Conservation (phyloP, 192 early-diverging fungal species). For the Podila epicladia region DNA sequence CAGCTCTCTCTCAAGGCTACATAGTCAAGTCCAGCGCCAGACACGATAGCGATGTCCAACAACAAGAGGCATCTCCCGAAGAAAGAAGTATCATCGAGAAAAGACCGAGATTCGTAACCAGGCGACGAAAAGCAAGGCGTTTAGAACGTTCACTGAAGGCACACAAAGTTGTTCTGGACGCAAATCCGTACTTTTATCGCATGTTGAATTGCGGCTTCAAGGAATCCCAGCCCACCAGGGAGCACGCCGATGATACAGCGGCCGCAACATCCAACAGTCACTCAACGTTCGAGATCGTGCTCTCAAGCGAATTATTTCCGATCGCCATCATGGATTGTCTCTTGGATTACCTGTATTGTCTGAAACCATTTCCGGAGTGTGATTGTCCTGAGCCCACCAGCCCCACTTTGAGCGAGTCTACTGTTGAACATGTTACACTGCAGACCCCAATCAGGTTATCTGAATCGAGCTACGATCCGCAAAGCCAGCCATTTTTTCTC, state of each 20-base stretch:
- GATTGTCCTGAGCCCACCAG: not conserved
- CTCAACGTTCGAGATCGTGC: conserved; percentile 6
- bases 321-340: conserved; percentile 27
- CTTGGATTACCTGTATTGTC: conserved; percentile 34
- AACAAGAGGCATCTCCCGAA: no score
- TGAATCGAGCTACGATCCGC: not conserved
- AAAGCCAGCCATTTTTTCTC: not conserved
- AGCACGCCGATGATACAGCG: not conserved
- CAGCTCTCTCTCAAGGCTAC: no score
- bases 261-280: not conserved
- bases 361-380: conserved; percentile 4
- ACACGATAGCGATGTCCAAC: no score
- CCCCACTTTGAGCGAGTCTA: not conserved
- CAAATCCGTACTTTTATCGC: conserved; percentile 21
- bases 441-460: not conserved
- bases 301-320: conserved; percentile 32
- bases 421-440: not conserved
- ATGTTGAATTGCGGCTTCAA: conserved; percentile 30
- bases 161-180: conserved; percentile 32
- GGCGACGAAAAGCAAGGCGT: not conserved
- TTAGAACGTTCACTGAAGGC: conserved; percentile 8
- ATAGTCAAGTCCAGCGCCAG: no score
- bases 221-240: conserved; percentile 12
- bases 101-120: not conserved
- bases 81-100: no score